A percentile compares a stretch with the other conserved stretches of the same genome.
Conservation (phyloP, 2,329 filamentous ascomycete genomes). For the Neopestalotiopsis sp. region DNA sequence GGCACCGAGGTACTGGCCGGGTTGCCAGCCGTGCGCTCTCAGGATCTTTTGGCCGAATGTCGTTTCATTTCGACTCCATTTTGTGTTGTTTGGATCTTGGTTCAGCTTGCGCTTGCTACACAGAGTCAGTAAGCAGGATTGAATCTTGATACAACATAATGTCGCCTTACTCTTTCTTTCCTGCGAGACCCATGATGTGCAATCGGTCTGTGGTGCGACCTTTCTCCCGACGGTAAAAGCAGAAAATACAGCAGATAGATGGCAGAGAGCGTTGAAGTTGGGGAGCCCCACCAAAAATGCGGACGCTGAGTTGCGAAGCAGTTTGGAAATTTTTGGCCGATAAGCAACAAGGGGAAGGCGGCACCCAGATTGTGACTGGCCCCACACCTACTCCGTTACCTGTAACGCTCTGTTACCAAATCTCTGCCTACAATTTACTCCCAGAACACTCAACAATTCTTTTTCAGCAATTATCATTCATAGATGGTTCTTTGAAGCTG, state of each 20-base stretch:
- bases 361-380: background rate
- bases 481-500: too few species aligned
- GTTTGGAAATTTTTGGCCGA: slow-evolving; percentile 17
- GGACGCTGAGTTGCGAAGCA: background rate
- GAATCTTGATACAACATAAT: background rate
- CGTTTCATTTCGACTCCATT: slow-evolving; percentile 82
- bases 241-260: background rate
- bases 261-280: slow-evolving; percentile 6
- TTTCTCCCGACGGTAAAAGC: background rate
- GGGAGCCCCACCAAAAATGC: slow-evolving; percentile 10
- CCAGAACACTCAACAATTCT: too few species aligned
- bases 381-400: background rate
- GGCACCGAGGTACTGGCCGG: slow-evolving; percentile 81
- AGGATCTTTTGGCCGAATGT: slow-evolving; percentile 92
- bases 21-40: slow-evolving; percentile 86
- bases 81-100: slow-evolving; percentile 93
- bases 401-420: background rate
- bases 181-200: slow-evolving; percentile 69
- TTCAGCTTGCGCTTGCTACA: slow-evolving; percentile 70
- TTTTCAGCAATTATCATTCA: background rate
- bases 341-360: slow-evolving; percentile 10
- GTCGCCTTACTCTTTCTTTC: slow-evolving; percentile 63
- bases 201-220: background rate
- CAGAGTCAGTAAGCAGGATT: slow-evolving; percentile 20
- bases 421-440: background rate